Conservation (phyloP, 345 rosid species). For the Linum usitatissimum region DNA sequence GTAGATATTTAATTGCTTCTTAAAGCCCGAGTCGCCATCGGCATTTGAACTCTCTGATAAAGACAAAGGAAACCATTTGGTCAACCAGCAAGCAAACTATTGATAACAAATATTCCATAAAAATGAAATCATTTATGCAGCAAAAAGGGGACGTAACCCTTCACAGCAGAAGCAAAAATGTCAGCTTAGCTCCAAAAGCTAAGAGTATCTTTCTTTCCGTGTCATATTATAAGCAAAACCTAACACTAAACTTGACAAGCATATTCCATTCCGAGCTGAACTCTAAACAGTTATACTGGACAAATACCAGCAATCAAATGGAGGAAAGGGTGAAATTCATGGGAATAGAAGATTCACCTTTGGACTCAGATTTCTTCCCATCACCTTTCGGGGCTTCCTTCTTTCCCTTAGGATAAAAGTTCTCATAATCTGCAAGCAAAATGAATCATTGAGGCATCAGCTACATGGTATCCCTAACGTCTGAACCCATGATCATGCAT, state of each 20-base stretch:
- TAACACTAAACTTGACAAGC: too few relatives aligned
- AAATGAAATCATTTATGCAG: neutral
- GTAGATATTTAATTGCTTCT: conserved; percentile 41
- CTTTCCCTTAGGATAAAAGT: conserved; percentile 67
- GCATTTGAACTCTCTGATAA: conserved; percentile 62
- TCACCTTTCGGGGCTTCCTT: conserved; percentile 68
- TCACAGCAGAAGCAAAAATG: neutral
- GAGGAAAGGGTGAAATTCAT: too few relatives aligned
- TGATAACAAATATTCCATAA: too few relatives aligned
- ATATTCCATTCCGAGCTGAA: too few relatives aligned
- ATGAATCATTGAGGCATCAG: neutral
- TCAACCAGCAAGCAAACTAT: neutral
- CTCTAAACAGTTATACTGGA: too few relatives aligned
- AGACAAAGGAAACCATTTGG: conserved; percentile 8
- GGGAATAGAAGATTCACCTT: conserved; percentile 32
- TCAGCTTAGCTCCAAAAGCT: too few relatives aligned
- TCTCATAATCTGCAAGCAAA: conserved; percentile 64
- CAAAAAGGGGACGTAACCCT: neutral
- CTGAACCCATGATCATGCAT: neutral
- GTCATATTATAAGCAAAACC: too few relatives aligned
- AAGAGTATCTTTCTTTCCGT: too few relatives aligned
- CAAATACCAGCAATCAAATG: too few relatives aligned
- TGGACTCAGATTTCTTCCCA: conserved; percentile 70
- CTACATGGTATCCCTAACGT: neutral
- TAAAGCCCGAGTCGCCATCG: conserved; percentile 35